A percentile compares a stretch with the other conserved stretches of the same genome.
Conservation (phyloP, 176 grass and related monocot genomes). For the Avena eriantha region DNA sequence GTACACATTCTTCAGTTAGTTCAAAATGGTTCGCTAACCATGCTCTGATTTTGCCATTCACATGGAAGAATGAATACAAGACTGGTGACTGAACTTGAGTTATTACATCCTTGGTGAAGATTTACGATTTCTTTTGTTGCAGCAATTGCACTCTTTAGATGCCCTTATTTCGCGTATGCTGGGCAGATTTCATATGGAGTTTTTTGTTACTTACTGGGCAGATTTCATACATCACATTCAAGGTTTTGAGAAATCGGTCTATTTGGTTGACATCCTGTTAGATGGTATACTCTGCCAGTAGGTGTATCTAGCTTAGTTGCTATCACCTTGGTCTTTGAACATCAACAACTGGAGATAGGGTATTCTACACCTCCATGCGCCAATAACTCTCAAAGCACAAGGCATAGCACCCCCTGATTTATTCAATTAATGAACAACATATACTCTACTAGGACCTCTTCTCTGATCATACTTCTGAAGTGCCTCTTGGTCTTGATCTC, state of each 20-base stretch:
- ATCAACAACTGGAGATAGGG: background rate
- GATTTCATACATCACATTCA: background rate
- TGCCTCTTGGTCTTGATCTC: background rate
- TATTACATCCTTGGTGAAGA: background rate
- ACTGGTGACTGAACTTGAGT: conserved; percentile 22
- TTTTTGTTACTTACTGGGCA: background rate
- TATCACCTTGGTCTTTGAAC: background rate
- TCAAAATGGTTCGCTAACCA: conserved; percentile 21
- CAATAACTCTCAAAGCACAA: conserved; percentile 18
- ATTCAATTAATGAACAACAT: conserved; percentile 8
- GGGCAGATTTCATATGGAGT: conserved; percentile 23
- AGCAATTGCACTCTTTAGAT: background rate
- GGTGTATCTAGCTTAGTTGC: conserved; percentile 9
- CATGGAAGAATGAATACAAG: conserved; percentile 9
- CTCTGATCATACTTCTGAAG: background rate
- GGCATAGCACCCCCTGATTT: background rate
- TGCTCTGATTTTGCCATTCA: conserved; percentile 31
- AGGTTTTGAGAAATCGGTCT: conserved; percentile 29
- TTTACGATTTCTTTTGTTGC: background rate
- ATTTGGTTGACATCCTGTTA: conserved; percentile 12
- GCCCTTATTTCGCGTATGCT: conserved; percentile 16
- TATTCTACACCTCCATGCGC: background rate
- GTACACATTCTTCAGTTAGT: conserved; percentile 29
- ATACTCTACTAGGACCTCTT: background rate
- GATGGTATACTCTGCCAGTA: background rate